These are phyloP conservation scores for Pulveroboletus sp. DNA, from an alignment of 768 basidiomycete species.

Conservation along the genomic window DNA sequence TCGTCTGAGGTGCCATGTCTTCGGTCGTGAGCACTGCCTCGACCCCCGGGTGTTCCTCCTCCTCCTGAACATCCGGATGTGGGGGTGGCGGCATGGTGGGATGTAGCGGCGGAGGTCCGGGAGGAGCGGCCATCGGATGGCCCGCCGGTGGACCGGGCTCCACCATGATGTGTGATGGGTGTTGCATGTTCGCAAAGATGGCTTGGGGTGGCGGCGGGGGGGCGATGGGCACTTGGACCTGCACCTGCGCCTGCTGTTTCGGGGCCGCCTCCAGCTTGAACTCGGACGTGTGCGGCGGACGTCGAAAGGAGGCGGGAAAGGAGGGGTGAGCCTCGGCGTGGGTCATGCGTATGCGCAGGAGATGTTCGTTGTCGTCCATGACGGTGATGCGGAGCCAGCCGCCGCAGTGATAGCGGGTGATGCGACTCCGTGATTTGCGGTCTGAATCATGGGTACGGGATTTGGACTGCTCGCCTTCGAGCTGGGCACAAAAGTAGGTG, in stretches of 20 bases:
- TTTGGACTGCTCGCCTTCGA: conserved; percentile 34
- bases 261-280: conserved; percentile 31
- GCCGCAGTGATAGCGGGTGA: conserved; percentile 33
- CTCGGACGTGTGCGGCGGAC: conserved; percentile 32
- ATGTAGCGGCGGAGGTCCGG: conserved; percentile 7
- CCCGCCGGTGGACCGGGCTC: conserved; percentile 15
- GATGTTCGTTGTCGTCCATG: conserved; percentile 34
- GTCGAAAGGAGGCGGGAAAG: conserved; percentile 32
- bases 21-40: conserved; percentile 18
- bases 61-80: conserved; percentile 11
- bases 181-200: conserved; percentile 23
- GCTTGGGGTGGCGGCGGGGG: conserved; percentile 14
- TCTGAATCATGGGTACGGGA: conserved; percentile 32
- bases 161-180: conserved; percentile 18
- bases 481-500: conserved; percentile 34
- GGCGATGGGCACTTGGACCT: conserved; percentile 9
- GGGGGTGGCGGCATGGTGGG: conserved; percentile 8
- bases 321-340: conserved; percentile 33
- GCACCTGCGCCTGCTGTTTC: conserved; percentile 15
- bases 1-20: conserved; percentile 15
- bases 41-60: conserved; percentile 13
- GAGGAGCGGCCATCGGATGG: conserved; percentile 10
- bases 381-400: conserved; percentile 36
- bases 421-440: conserved; percentile 34
- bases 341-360: conserved; percentile 35